Evolutionary conservation across 1,284 basidiomycete species (phyloP).

Genomic region (Agaricales sp.): DNA sequence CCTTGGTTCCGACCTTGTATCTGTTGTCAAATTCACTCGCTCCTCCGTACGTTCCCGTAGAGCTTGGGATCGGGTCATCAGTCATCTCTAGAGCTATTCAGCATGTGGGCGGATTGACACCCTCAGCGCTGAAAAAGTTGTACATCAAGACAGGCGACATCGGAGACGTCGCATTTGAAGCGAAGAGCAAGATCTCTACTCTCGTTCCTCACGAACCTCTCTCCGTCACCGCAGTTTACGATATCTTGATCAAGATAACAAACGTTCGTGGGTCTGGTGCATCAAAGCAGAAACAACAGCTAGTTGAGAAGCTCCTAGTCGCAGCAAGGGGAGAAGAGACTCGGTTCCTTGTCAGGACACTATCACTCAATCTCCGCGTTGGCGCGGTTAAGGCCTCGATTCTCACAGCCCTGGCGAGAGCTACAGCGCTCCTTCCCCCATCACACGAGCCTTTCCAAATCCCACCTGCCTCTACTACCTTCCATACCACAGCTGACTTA

Average conservation of each 20-base stretch:
- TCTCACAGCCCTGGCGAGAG: constrained; percentile 74
- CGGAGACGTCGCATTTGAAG: constrained; percentile 79
- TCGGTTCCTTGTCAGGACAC: constrained; percentile 74
- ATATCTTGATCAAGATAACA: constrained; percentile 55
- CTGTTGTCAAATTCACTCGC: constrained; percentile 81
- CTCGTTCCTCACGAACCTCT: constrained; percentile 67
- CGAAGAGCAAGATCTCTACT: constrained; percentile 72
- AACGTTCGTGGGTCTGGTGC: constrained; percentile 66
- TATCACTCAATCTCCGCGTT: constrained; percentile 77
- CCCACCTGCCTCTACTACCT: constrained; percentile 17
- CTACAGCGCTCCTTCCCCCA: constrained; percentile 58
- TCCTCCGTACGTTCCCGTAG: constrained; percentile 66
- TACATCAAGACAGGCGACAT: constrained; percentile 64
- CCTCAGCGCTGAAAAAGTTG: constrained; percentile 55
- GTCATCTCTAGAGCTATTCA: constrained; percentile 76
- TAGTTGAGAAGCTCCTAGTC: constrained; percentile 77
- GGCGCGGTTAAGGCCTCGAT: constrained; percentile 84
- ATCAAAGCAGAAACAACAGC: constrained; percentile 64
- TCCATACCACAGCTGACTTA: constrained; percentile 27
- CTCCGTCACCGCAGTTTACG: constrained; percentile 54
- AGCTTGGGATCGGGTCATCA: constrained; percentile 70
- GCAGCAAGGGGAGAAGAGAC: constrained; percentile 82
- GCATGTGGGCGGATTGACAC: constrained; percentile 71
- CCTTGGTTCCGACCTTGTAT: constrained; percentile 79
- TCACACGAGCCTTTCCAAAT: constrained; percentile 13